These are phyloP conservation scores for Phytophthora nicotianae DNA, from an alignment of 352 stramenopile species.

Conservation along the genomic window DNA sequence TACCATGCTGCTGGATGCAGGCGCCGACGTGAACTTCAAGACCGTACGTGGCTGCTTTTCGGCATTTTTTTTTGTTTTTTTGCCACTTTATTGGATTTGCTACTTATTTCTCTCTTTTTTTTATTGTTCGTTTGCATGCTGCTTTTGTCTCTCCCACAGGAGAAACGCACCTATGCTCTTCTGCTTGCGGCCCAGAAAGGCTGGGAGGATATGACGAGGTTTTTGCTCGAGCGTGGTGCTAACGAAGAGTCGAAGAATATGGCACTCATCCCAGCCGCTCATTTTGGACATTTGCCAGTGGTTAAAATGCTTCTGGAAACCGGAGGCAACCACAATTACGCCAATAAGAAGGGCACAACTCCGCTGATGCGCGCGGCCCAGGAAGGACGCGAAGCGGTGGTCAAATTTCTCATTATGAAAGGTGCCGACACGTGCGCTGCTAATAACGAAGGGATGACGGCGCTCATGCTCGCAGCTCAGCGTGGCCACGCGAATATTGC, in stretches of 20 bases:
- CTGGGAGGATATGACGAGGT: conserved; percentile 69
- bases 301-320: conserved; percentile 75
- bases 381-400: conserved; percentile 80
- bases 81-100: background rate
- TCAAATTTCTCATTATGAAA: conserved; percentile 77
- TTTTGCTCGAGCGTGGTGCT: conserved; percentile 65
- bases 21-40: conserved; percentile 82
- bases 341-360: conserved; percentile 89
- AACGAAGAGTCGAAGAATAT: conserved; percentile 88
- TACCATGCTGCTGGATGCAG: conserved; percentile 64
- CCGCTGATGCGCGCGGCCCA: conserved; percentile 87
- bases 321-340: conserved; percentile 79
- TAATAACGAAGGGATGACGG: conserved; percentile 91
- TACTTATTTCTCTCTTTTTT: conserved; percentile 11
- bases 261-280: conserved; percentile 81
- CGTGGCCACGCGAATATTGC: conserved; percentile 82
- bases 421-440: conserved; percentile 71
- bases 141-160: conserved; percentile 41
- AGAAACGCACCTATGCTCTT: conserved; percentile 81
- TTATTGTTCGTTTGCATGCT: conserved; percentile 14
- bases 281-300: conserved; percentile 82
- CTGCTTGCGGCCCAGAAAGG: conserved; percentile 86
- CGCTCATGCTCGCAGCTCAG: conserved; percentile 86
- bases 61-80: background rate
- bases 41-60: conserved; percentile 52